These are phyloP conservation scores for Uronychia setigera DNA, from an alignment of 73 alveolate genomes.

Conservation along the genomic window DNA sequence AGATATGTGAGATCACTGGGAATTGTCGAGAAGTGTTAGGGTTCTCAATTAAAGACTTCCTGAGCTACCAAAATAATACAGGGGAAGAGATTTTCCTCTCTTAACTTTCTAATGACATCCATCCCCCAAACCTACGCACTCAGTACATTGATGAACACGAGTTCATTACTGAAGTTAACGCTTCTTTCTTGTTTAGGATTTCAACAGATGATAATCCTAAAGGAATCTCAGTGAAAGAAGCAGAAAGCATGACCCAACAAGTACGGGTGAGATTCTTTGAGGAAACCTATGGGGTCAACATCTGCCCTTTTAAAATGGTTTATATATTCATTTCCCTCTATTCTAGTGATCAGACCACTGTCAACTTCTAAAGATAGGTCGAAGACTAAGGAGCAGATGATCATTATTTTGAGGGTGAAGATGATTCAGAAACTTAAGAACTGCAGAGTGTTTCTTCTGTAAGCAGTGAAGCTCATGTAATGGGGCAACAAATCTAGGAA, in stretches of 20 bases:
- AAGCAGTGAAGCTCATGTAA: not conserved
- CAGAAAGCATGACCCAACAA: not conserved
- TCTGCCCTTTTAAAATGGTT: not conserved
- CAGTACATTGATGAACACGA: not conserved
- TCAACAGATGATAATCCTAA: not conserved
- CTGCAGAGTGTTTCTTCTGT: not conserved
- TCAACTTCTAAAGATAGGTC: no score
- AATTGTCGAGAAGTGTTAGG: not conserved
- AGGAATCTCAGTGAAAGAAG: not conserved
- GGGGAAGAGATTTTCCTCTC: not conserved
- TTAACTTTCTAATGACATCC: not conserved
- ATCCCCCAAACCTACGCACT: not conserved
- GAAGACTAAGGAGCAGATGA: no score
- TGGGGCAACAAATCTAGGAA: not conserved
- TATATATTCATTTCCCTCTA: not conserved
- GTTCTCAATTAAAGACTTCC: not conserved
- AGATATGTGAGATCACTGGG: not conserved
- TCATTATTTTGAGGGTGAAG: no score
- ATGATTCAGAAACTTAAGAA: not conserved
- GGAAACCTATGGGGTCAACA: not conserved
- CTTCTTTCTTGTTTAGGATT: not conserved
- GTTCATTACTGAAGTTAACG: not conserved
- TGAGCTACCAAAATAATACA: not conserved
- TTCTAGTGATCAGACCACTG: no score
- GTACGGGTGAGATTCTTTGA: not conserved